A percentile compares a stretch with the other conserved stretches of the same genome.
Evolutionary conservation across 768 basidiomycete species (phyloP).

Genomic region (Macrocybe gigantea): DNA sequence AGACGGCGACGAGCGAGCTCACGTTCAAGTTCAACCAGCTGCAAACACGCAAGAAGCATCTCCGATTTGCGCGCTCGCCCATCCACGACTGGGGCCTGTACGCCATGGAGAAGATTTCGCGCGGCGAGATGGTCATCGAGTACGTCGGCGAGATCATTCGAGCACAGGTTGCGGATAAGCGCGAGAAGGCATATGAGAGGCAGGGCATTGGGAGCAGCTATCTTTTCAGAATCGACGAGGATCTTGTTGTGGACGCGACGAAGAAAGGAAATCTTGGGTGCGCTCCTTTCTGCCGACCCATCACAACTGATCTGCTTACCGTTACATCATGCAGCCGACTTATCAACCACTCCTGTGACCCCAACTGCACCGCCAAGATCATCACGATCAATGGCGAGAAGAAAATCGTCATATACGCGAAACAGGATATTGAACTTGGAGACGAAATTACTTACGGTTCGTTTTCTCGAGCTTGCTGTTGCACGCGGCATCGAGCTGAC

Average conservation of each 20-base stretch:
- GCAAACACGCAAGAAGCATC: constrained; percentile 95
- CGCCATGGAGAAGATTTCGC: constrained; percentile 91
- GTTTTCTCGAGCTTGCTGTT: constrained; percentile 17
- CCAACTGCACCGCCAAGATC: constrained; percentile 87
- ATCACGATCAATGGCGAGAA: constrained; percentile 89
- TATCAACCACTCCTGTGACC: constrained; percentile 98
- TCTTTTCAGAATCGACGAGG: constrained; percentile 96
- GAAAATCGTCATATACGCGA: constrained; percentile 99
- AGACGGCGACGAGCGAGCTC: constrained; percentile 63
- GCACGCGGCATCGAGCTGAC: background rate
- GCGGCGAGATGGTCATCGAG: constrained; percentile 99
- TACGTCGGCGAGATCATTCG: constrained; percentile 98
- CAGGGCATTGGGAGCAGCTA: constrained; percentile 98
- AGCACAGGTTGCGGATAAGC: constrained; percentile 91
- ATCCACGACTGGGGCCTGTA: constrained; percentile 99
- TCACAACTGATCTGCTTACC: constrained; percentile 6
- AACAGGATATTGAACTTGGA: constrained; percentile 91
- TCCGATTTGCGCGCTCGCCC: constrained; percentile 89
- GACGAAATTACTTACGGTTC: constrained; percentile 96
- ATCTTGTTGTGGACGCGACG: constrained; percentile 96
- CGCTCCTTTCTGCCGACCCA: constrained; percentile 24
- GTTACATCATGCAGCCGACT: constrained; percentile 57
- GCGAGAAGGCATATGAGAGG: constrained; percentile 95
- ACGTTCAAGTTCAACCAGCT: constrained; percentile 98
- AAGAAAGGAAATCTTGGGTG: constrained; percentile 99